phyloP scores from a whole-genome alignment of 371 early-diverging fungal genomes.

The Mortierella polycephala region DNA sequence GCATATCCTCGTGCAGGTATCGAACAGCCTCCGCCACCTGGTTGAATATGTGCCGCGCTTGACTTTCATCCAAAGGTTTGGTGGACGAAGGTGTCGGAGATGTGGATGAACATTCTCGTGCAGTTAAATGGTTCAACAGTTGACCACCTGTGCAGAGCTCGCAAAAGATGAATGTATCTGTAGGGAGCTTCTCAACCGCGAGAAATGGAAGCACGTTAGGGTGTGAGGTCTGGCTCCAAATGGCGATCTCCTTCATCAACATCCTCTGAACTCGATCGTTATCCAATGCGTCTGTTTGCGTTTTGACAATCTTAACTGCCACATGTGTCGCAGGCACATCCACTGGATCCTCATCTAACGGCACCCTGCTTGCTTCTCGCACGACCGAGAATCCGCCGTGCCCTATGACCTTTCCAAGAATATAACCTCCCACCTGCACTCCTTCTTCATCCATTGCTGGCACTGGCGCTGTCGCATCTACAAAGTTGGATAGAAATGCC shows the following conservation, averaged over 20 bases:
- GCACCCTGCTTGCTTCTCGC: constrained; percentile 62
- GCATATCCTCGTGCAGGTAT: constrained; percentile 81
- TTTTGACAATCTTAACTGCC: constrained; percentile 68
- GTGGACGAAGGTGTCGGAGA: neutral
- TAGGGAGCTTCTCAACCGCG: constrained; percentile 71
- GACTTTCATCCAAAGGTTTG: constrained; percentile 56
- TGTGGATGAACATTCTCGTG: neutral
- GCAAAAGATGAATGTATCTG: constrained; percentile 73
- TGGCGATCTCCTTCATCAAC: constrained; percentile 61
- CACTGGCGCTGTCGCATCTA: constrained; percentile 61
- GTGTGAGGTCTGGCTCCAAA: constrained; percentile 80
- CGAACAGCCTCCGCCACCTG: constrained; percentile 78
- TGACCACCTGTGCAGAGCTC: constrained; percentile 75
- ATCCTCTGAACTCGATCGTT: constrained; percentile 44
- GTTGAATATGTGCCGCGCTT: constrained; percentile 65
- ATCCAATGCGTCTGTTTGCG: constrained; percentile 24
- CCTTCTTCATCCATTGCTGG: constrained; percentile 70
- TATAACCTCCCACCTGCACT: constrained; percentile 76
- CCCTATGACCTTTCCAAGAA: constrained; percentile 72
- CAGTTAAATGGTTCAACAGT: constrained; percentile 46
- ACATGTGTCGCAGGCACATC: constrained; percentile 48
- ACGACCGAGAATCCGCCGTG: constrained; percentile 80
- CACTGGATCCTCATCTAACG: constrained; percentile 43
- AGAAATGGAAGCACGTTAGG: constrained; percentile 72
- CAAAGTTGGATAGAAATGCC: constrained; percentile 68